Conservation (phyloP, 2,329 filamentous ascomycete species). For the Coleophoma eucalyptorum region DNA sequence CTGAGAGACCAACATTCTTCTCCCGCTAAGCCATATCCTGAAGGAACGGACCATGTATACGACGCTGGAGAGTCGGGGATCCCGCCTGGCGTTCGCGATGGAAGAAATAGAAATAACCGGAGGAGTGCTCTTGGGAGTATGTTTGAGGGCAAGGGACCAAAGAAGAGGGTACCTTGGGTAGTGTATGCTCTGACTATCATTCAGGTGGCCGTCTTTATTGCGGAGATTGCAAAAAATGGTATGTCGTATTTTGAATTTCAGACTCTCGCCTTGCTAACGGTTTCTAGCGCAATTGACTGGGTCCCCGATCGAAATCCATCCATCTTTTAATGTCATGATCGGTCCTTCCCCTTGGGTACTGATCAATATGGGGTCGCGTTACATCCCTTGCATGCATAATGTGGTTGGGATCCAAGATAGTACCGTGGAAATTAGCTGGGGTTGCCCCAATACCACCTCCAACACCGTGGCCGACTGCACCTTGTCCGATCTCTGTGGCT, state of each 20-base stretch:
- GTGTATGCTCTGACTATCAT: slow-evolving; percentile 75
- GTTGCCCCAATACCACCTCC: slow-evolving; percentile 77
- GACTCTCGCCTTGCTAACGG: slow-evolving; percentile 1
- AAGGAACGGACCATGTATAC: slow-evolving; percentile 57
- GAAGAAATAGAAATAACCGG: slow-evolving; percentile 33
- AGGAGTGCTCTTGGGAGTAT: slow-evolving; percentile 55
- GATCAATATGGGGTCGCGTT: slow-evolving; percentile 96
- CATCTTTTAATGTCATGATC: slow-evolving; percentile 94
- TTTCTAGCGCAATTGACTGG: slow-evolving; percentile 67
- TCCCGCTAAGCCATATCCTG: slow-evolving; percentile 19
- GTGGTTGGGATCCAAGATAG: slow-evolving; percentile 59
- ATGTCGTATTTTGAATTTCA: slow-evolving; percentile 27
- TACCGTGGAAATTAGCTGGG: slow-evolving; percentile 52
- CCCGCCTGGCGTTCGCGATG: slow-evolving; percentile 22
- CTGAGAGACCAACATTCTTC: slow-evolving; percentile 46
- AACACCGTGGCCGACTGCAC: slow-evolving; percentile 58
- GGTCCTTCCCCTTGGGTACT: slow-evolving; percentile 85
- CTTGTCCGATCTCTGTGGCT: slow-evolving; percentile 79
- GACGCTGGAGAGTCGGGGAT: slow-evolving; percentile 41
- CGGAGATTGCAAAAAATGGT: slow-evolving; percentile 82
- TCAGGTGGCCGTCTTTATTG: slow-evolving; percentile 84
- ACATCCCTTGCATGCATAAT: slow-evolving; percentile 92
- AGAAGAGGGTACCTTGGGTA: slow-evolving; percentile 62
- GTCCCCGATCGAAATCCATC: slow-evolving; percentile 52
- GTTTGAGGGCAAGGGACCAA: slow-evolving; percentile 29